A percentile compares a stretch with the other conserved stretches of the same genome.
Conservation (phyloP, 352 stramenopile genomes). For the Pythium aristosporum region DNA sequence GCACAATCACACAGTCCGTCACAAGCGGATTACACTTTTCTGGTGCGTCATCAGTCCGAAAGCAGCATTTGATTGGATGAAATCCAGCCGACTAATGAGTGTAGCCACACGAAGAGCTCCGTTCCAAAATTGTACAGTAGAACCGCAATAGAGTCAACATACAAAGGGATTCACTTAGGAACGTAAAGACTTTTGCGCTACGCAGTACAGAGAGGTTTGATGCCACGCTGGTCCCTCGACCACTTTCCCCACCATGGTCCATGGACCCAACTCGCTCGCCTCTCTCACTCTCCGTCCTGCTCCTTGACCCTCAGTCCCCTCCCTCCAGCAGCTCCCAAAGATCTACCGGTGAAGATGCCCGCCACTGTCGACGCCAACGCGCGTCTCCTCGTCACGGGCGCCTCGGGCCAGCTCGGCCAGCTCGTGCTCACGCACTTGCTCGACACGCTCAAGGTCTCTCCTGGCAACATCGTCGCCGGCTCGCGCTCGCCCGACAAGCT, state of each 20-base stretch:
- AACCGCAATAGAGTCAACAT: too few relatives aligned
- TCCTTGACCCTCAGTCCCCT: neutral
- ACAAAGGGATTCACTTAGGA: too few relatives aligned
- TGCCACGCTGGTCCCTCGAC: too few relatives aligned
- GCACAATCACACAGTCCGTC: neutral
- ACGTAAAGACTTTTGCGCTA: too few relatives aligned
- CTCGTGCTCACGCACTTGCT: constrained; percentile 25
- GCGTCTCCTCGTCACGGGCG: constrained; percentile 29
- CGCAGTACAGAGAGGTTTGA: too few relatives aligned
- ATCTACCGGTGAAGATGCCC: neutral
- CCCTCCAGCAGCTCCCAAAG: neutral
- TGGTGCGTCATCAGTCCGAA: neutral
- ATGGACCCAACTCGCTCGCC: too few relatives aligned
- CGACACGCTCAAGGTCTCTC: constrained; percentile 27
- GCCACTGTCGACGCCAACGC: constrained; percentile 15
- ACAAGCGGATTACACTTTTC: neutral
- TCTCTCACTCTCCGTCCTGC: neutral
- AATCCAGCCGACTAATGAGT: neutral
- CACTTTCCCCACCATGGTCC: too few relatives aligned
- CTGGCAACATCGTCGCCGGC: constrained; percentile 23
- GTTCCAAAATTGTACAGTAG: too few relatives aligned
- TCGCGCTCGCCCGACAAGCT: constrained; percentile 24
- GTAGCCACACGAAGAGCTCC: neutral
- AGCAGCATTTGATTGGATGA: neutral
- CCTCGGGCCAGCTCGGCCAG: constrained; percentile 26